Base-by-base conservation (phyloP, 1,284 basidiomycete species). In the Peniophora sp. region DNA sequence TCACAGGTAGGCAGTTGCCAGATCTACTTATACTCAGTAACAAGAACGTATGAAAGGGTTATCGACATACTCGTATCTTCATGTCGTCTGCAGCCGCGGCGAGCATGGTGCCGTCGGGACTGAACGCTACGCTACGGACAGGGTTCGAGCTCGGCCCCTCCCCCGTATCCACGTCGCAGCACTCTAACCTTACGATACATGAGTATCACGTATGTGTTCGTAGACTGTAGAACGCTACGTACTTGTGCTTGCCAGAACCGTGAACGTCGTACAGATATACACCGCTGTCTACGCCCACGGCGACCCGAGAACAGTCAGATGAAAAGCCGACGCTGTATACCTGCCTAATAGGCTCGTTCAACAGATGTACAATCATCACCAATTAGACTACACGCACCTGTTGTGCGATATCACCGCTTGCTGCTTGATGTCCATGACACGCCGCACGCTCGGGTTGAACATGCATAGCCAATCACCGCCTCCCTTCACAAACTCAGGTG, bases 21-120 rank as follows among this genome's bases (percentile, higher is more conserved):
- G 60, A 90, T 88, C 89, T 87, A n/a, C 52, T 43, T 35, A 49
- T 47, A 34, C 18, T 45, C 41, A 32, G 23, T 27, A 34, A 14
- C 27, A 17, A 47, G 18, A 17, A 23, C n/a, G 14, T 18, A 37
- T 41, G 52, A 51, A 42, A 53, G 53, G 44, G 27, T 24, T 18
- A 23, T 39, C 6, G 12, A 69, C 83, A 57, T 60, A 89, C 89
- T 63, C 89, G 71, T 60, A 93, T 89, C 62, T 85, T 81, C 51
- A 85, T 78, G 64, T 93, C 91, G 64, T 92, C 90, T 1, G 88
- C 88, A 6, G 88, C 90, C 1, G 91, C 92, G 2, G 88, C 90
- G 14, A 93, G 73, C 53, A 72, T 79, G 64, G 83, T 86, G 27
- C 88, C 87, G 63, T 92, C 88, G 1, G 89, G 88, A 58, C 83